Base-by-base conservation (phyloP, 2,329 filamentous ascomycete genomes). In the Penicillium sp. region DNA sequence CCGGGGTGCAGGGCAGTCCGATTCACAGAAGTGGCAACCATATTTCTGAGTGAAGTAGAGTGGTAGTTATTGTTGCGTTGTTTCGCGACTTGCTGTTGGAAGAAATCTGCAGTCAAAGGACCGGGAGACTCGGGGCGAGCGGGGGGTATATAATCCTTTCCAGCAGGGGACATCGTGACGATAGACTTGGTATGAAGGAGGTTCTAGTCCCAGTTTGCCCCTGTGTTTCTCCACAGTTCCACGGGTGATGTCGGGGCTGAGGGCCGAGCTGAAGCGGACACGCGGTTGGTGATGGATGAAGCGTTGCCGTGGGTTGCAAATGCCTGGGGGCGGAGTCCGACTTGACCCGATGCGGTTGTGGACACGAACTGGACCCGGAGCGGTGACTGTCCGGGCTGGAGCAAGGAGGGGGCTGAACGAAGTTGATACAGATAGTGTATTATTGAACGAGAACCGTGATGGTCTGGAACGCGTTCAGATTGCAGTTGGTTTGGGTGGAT, bases 1-100 rank as follows among this genome's bases (percentile, higher is more conserved):
- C 85, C 80, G 58, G 92, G 92, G 83, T 96, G 91, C 65, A 96
- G 87, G 67, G 84, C 84, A 67, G 92, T 96, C 81, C 92, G 92
- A 85, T 96, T 96, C 69, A 96, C 84, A 65, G 75, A 80, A 63
- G 79, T 74, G 61, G 76, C 74, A 64, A 78, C 74, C 74, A 79
- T 79, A 43, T 58, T 73, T 68, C 65, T 76, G 65, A 82, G 69
- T 49, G 81, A 83, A 55, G 79, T 76, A 40, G 81, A 84, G 63
- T 83, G 81, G 65, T 81, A 83, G 64, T 83, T 81, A 67, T 75
- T 80, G 63, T 76, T 77, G 56, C 79, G 76, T 69, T 83, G 81
- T 68, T 82, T 82, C 62, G 74, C 72, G 63, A 81, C 68, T 68
- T 82, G 79, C 61, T 83, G 80, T 72, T 78, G 74, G 68, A 76